phyloP scores from a whole-genome alignment of 2,329 filamentous ascomycete species.

The Aspergillus cejpii region DNA sequence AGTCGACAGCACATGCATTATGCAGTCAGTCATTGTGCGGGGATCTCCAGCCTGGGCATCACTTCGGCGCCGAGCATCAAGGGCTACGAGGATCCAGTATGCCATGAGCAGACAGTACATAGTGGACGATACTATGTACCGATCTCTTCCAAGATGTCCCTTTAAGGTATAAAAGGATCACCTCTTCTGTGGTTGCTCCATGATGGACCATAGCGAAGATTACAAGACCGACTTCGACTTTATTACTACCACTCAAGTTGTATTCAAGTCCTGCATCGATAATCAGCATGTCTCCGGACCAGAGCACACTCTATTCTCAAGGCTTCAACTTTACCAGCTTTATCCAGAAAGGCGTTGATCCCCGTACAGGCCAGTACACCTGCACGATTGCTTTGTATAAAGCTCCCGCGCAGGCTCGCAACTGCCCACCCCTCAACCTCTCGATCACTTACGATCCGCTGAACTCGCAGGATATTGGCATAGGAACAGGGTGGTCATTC shows the following conservation, averaged over 20 bases:
- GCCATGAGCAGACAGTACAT: no score
- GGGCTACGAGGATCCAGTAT: no score
- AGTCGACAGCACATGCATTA: no score
- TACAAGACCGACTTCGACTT: not conserved
- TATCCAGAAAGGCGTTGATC: constrained; percentile 6
- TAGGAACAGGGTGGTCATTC: constrained; percentile 7
- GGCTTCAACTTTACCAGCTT: constrained; percentile 7
- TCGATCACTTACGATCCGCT: constrained; percentile 2
- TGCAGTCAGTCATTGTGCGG: no score
- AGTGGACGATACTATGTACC: no score
- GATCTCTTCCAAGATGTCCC: no score
- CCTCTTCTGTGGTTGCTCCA: no score
- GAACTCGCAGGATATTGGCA: not conserved
- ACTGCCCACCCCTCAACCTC: constrained; percentile 6
- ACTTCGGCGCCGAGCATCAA: no score
- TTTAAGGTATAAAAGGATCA: no score
- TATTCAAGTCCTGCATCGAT: not conserved
- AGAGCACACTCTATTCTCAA: constrained; percentile 5
- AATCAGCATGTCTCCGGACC: not conserved
- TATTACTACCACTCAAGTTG: not conserved
- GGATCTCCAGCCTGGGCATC: no score
- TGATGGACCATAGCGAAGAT: no score
- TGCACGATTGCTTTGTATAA: constrained; percentile 4
- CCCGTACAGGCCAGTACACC: constrained; percentile 7
- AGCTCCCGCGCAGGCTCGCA: constrained; percentile 1